Percentiles rank a stretch among this genome's conserved stretches.
Evolutionary conservation across 306 rosid genomes (phyloP).

Genomic region (Calophaca sinica): DNA sequence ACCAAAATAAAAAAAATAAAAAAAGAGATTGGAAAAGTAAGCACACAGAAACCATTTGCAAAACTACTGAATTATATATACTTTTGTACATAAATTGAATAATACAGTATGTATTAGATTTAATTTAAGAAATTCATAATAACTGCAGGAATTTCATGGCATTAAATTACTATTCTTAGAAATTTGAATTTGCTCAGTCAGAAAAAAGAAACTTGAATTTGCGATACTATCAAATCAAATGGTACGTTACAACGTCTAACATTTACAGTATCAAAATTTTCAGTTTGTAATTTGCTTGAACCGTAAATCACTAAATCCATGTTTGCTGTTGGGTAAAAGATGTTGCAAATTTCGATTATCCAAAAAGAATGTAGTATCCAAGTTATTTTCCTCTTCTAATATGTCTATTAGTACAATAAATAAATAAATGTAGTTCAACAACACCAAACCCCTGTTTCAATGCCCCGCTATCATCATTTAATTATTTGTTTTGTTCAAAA

Average conservation of each 20-base stretch:
- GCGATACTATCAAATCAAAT: background rate
- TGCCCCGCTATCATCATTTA: background rate
- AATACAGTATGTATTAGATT: background rate
- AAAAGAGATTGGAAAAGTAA: background rate
- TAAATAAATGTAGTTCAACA: constrained; percentile 41
- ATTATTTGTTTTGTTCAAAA: constrained; percentile 18
- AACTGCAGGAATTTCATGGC: background rate
- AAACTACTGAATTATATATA: background rate
- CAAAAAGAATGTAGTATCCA: constrained; percentile 17
- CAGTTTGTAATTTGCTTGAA: constrained; percentile 10
- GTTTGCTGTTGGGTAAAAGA: background rate
- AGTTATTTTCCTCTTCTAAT: background rate
- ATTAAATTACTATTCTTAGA: background rate
- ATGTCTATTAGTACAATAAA: too few species aligned
- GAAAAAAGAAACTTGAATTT: background rate
- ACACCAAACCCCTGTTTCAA: constrained; percentile 18
- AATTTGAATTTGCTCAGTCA: background rate
- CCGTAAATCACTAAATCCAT: background rate
- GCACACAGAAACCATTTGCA: constrained; percentile 14
- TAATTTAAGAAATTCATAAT: background rate
- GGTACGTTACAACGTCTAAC: constrained; percentile 12
- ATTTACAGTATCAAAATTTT: background rate
- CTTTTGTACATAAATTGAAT: background rate
- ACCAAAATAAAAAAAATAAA: too few species aligned
- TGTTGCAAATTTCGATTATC: background rate